A percentile compares a stretch with the other conserved stretches of the same genome.
phyloP scores from a whole-genome alignment of 2,329 filamentous ascomycete genomes.

The Samsoniella hepiali region DNA sequence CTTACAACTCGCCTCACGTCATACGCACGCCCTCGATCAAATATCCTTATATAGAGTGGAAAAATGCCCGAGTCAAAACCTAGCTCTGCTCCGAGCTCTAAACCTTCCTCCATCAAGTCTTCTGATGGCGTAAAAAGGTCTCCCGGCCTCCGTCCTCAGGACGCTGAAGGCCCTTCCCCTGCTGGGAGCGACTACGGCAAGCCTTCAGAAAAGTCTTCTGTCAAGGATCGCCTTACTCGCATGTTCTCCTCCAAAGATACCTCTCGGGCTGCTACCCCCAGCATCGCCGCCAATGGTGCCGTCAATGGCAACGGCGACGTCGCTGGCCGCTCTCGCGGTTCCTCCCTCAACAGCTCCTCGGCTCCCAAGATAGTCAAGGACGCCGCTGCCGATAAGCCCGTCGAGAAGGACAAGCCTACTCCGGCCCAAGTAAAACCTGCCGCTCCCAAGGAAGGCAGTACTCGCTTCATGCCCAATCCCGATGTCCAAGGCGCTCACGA shows the following conservation, averaged over 20 bases:
- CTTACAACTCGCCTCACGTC: neutral
- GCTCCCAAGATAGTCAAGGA: constrained; percentile 42
- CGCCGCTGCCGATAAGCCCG: constrained; percentile 31
- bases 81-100: constrained; percentile 44
- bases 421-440: constrained; percentile 27
- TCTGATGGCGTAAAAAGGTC: constrained; percentile 42
- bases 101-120: constrained; percentile 49
- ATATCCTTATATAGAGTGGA: neutral
- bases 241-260: constrained; percentile 62
- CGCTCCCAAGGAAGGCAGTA: constrained; percentile 35
- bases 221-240: constrained; percentile 62
- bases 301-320: constrained; percentile 25
- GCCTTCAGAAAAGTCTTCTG: constrained; percentile 53
- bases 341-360: constrained; percentile 36
- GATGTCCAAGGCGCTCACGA: constrained; percentile 69
- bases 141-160: constrained; percentile 39
- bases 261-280: constrained; percentile 33
- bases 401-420: constrained; percentile 28
- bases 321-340: constrained; percentile 34
- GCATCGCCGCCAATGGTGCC: constrained; percentile 19
- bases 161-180: constrained; percentile 28
- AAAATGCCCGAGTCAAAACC: constrained; percentile 39
- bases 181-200: constrained; percentile 19
- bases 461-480: constrained; percentile 51
- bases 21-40: neutral